Evolutionary conservation across 495 filamentous ascomycete species (phyloP), one percentile per base, ranked within the genome.

Genomic region (Podospora pseudopauciseta): DNA sequence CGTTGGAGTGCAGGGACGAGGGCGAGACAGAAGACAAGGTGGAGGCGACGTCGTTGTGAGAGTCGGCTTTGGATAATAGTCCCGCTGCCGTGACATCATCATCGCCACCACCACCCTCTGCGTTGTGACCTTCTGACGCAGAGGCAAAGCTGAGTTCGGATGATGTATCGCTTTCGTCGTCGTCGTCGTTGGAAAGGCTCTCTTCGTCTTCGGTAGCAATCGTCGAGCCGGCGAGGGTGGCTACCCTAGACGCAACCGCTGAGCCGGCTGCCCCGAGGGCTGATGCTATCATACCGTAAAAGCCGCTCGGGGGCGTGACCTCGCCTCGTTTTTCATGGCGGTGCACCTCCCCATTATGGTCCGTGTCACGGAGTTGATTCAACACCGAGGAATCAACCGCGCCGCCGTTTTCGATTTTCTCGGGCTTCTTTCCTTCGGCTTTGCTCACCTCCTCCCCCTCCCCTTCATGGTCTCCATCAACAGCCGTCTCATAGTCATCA

Each of bases 271-370:
- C 72, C 15, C 76, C 81, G 5, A 83, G 72, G 18, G 80, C 82
- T 20, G 79, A 77, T 54, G 80, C 76, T 26, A 85, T 79, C 78
- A 85, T 81, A n/a, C 80, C 80, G 63, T 84, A 85, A 26, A 86
- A 74, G 5, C 85, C 77, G 64, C 79, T 84, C 39, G 77, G 83
- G 68, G 76, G 82, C 53, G 76, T 75, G 69, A 79, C 80, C 20
- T 81, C 57, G 13, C 79, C 74, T 71, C 65, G 68, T 64, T 39
- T 66, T 0, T 63, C 5, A 13, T 23, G 13, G n/a, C 30, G 13
- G 30, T 63, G 19, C 5, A 26, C 20, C 2, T 28, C n/a, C 23
- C 55, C 59, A 39, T 5, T 3, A n/a, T 67, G 34, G 6, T 4
- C 1, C 16, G 30, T 32, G 30, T 63, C 1, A 23, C 65, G 65